These are phyloP conservation scores for Gliomastix tumulicola DNA, from an alignment of 2,329 filamentous ascomycete genomes.

Conservation along the genomic window DNA sequence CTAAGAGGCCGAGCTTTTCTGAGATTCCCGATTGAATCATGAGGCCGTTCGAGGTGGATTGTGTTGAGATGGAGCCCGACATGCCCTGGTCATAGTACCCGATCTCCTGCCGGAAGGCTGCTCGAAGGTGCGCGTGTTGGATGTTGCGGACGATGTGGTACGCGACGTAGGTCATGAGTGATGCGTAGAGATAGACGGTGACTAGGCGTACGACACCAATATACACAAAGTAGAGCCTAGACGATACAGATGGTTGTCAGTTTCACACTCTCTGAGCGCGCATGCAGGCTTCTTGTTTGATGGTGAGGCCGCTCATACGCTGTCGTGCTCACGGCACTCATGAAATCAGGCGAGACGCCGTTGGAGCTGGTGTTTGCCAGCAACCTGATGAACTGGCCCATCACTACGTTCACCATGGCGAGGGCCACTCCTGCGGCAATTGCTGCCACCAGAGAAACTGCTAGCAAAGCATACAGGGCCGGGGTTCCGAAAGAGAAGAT, in stretches of 20 bases:
- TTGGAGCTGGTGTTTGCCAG: background rate
- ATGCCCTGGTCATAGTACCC: constrained; percentile 26
- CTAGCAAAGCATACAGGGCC: background rate
- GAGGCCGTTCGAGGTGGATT: constrained; percentile 4
- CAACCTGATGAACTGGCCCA: constrained; percentile 9
- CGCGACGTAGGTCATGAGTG: constrained; percentile 30
- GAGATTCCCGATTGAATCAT: constrained; percentile 4
- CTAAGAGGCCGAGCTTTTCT: constrained; percentile 3
- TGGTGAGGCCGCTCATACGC: too few relatives aligned
- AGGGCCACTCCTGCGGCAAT: constrained; percentile 7
- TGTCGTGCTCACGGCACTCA: background rate
- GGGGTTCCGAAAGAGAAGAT: background rate
- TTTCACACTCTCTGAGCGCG: too few relatives aligned
- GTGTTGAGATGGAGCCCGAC: constrained; percentile 12
- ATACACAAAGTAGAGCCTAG: constrained; percentile 39
- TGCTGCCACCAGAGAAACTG: background rate
- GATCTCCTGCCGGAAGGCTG: constrained; percentile 18
- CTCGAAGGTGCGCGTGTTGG: constrained; percentile 32
- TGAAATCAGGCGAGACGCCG: background rate
- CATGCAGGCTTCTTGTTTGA: too few relatives aligned
- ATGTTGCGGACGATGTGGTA: constrained; percentile 30
- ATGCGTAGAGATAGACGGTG: constrained; percentile 28
- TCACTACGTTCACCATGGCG: constrained; percentile 8
- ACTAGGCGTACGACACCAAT: constrained; percentile 40
- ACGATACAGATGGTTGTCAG: too few relatives aligned